phyloP scores from a whole-genome alignment of 768 basidiomycete genomes.

The Hemileccinum impolitum region DNA sequence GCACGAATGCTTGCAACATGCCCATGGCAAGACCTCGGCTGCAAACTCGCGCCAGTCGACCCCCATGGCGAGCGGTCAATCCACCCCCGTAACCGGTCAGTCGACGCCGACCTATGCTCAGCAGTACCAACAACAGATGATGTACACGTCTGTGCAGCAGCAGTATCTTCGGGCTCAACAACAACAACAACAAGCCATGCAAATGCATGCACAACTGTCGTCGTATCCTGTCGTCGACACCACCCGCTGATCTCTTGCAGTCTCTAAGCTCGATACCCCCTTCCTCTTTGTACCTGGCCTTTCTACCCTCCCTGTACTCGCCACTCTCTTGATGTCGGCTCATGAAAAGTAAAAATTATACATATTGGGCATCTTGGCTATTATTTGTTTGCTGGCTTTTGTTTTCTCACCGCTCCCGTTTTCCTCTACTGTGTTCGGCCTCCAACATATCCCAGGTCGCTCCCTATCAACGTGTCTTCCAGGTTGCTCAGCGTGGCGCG shows the following conservation, averaged over 20 bases:
- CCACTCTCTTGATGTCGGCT: background rate
- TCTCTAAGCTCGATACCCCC: conserved; percentile 15
- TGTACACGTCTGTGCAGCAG: conserved; percentile 35
- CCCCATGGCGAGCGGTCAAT: conserved; percentile 29
- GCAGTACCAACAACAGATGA: conserved; percentile 37
- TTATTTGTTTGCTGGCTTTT: conserved; percentile 13
- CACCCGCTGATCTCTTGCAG: conserved; percentile 6
- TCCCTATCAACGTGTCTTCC: background rate
- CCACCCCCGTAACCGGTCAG: conserved; percentile 28
- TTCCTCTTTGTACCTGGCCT: background rate
- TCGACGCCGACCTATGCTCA: conserved; percentile 32
- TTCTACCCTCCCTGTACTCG: background rate
- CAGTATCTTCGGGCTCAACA: conserved; percentile 36
- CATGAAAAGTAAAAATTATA: conserved; percentile 35
- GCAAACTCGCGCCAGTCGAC: conserved; percentile 33
- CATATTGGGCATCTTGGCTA: conserved; percentile 34
- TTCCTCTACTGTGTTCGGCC: conserved; percentile 21
- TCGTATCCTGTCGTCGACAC: conserved; percentile 19
- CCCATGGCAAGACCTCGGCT: conserved; percentile 29
- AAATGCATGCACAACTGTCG: conserved; percentile 27
- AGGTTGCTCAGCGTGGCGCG: conserved; percentile 6
- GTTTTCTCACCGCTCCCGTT: conserved; percentile 11
- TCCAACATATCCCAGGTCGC: conserved; percentile 35
- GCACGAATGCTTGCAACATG: conserved; percentile 50
- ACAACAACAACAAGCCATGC: conserved; percentile 32